Base-by-base conservation (phyloP, 1,284 basidiomycete genomes). In the Blastosporella zonata region DNA sequence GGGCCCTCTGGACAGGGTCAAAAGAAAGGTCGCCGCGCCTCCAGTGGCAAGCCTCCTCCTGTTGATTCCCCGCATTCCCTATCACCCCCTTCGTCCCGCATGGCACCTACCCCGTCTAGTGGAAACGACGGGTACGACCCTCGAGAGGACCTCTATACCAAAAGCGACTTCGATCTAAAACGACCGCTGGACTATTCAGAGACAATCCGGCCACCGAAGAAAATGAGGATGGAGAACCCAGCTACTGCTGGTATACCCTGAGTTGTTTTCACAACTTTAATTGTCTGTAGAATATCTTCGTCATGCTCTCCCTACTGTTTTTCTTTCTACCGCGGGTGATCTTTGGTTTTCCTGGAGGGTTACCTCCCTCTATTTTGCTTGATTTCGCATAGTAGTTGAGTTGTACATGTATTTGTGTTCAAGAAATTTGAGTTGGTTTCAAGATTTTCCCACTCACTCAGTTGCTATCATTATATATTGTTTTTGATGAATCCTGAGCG, bases 11-110 rank as follows among this genome's bases (percentile, higher is more conserved):
- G 70, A 42, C 53, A 64, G 53, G 57, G 61, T 17, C 67, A 68
- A 48, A 78, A 78, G 68, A 76, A 74, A 61, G 68, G 67, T 47
- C 69, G 80, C 49, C 71, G 77, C 22, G 68, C 75, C 21, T 80
- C 78, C 40, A 70, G 72, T 36, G 74, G 74, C 27, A 77, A 75
- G 62, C 63, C 66, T 29, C 63, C 66, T 23, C 66, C 64, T 8
- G 62, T 55, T 28, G 67, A 70, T 47, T 69, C 72, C 9, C 64
- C 68, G n/a, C 63, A 66, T 44, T 78, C 73, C n/a, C 55, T 68
- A 33, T 79, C 79, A 18, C 71, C 73, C n/a, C 72, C 75, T 12
- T 72, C 73, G 23, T 81, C 79, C 2, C 77, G 79, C 45, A 74
- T 79, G 64, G 62, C 72, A 23, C 74, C 74, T 18, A 76, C 76